Evolutionary conservation across 1,284 basidiomycete species (phyloP).

Genomic region (Cryptococcus neoformans): DNA sequence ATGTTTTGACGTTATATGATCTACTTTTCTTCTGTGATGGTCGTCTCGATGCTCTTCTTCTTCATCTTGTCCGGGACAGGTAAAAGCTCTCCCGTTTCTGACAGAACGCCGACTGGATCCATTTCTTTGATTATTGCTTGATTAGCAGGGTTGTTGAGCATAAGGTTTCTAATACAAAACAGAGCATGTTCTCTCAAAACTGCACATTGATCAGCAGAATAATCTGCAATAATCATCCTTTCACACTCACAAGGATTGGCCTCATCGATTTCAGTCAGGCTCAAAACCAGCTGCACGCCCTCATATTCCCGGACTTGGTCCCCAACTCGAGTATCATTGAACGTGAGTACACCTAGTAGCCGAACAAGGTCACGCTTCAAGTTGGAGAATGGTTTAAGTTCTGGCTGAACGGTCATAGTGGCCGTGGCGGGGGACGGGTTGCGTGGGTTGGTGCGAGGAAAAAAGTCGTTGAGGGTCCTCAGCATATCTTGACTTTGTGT

Average conservation of each 20-base stretch:
- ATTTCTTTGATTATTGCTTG: slow-evolving; percentile 72
- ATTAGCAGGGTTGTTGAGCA: slow-evolving; percentile 70
- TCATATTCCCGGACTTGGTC: slow-evolving; percentile 65
- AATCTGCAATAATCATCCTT: not conserved
- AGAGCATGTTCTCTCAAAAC: slow-evolving; percentile 87
- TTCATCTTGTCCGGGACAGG: slow-evolving; percentile 49
- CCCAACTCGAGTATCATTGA: slow-evolving; percentile 63
- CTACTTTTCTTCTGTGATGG: too few species aligned
- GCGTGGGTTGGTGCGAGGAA: slow-evolving; percentile 63
- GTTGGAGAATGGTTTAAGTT: slow-evolving; percentile 64
- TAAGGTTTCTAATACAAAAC: slow-evolving; percentile 71
- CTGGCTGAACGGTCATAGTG: slow-evolving; percentile 43
- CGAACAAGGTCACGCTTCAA: slow-evolving; percentile 63
- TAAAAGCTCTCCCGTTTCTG: slow-evolving; percentile 58
- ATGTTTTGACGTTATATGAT: too few species aligned
- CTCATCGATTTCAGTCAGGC: slow-evolving; percentile 83
- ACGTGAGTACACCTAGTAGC: slow-evolving; percentile 68
- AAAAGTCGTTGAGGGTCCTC: slow-evolving; percentile 63
- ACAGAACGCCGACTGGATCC: slow-evolving; percentile 56
- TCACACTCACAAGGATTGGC: slow-evolving; percentile 73
- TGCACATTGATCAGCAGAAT: slow-evolving; percentile 35
- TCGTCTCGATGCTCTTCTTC: slow-evolving; percentile 6
- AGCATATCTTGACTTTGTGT: slow-evolving; percentile 53
- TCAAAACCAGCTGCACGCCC: slow-evolving; percentile 75
- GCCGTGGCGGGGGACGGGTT: slow-evolving; percentile 40